A percentile compares a stretch with the other conserved stretches of the same genome.
These are phyloP conservation scores for Linnemannia exigua DNA, from an alignment of 192 early-diverging fungal species.

Conservation along the genomic window DNA sequence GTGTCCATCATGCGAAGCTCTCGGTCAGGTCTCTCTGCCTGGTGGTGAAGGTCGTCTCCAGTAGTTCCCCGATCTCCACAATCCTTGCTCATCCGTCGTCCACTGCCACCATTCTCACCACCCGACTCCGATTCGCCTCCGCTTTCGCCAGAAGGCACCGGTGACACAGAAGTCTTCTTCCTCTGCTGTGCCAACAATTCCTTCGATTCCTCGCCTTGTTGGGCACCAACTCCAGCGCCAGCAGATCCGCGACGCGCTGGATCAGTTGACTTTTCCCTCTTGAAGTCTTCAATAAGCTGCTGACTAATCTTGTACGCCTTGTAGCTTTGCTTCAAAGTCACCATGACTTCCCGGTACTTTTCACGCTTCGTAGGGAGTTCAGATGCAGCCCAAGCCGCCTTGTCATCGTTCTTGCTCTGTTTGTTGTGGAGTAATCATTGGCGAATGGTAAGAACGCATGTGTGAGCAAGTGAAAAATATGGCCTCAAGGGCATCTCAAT, in stretches of 20 bases:
- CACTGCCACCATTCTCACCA: not conserved
- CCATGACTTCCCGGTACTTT: slow-evolving; percentile 33
- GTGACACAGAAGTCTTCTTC: not conserved
- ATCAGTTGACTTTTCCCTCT: slow-evolving; percentile 13
- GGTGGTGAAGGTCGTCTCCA: not conserved
- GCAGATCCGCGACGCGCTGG: not conserved
- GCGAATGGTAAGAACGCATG: not conserved
- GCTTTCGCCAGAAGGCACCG: not conserved
- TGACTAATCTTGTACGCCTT: slow-evolving; percentile 28
- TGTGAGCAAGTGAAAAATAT: not conserved
- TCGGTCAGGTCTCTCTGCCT: not conserved
- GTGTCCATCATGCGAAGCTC: slow-evolving; percentile 2
- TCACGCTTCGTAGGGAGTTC: slow-evolving; percentile 35
- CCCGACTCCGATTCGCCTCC: not conserved
- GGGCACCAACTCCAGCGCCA: not conserved
- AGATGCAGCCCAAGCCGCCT: slow-evolving; percentile 23
- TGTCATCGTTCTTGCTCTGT: slow-evolving; percentile 41
- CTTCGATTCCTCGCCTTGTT: not conserved
- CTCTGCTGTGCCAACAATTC: not conserved
- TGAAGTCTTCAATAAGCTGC: slow-evolving; percentile 31
- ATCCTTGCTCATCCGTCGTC: not conserved
- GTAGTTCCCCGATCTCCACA: not conserved
- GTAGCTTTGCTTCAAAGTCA: slow-evolving; percentile 24
- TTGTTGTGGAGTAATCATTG: not conserved
- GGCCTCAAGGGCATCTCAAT: not conserved